Conservation (phyloP, 2,329 filamentous ascomycete species). For the Venturia nashicola region DNA sequence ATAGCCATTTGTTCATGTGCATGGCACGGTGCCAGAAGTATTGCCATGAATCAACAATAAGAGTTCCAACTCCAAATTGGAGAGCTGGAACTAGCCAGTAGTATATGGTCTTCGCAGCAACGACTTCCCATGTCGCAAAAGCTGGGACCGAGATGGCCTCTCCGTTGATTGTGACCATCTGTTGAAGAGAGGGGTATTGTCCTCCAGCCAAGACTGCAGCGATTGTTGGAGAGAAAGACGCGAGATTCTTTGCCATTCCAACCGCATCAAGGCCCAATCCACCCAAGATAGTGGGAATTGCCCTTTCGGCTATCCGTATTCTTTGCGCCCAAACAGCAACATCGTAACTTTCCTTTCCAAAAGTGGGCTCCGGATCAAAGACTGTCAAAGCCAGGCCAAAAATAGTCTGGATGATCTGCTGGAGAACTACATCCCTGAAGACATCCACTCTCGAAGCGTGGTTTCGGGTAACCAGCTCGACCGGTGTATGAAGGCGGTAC, state of each 20-base stretch:
- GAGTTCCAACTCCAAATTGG: constrained; percentile 64
- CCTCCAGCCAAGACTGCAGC: constrained; percentile 70
- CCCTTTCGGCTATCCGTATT: constrained; percentile 64
- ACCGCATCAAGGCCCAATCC: constrained; percentile 65
- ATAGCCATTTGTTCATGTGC: constrained; percentile 96
- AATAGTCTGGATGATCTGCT: constrained; percentile 78
- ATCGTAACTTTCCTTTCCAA: constrained; percentile 73
- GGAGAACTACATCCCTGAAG: constrained; percentile 77
- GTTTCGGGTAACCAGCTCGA: constrained; percentile 78
- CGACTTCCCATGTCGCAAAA: constrained; percentile 75
- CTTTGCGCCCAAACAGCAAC: constrained; percentile 81
- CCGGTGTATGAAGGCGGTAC: constrained; percentile 89
- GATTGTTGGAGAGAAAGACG: constrained; percentile 57
- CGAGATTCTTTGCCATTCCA: constrained; percentile 63
- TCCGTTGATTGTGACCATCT: constrained; percentile 42
- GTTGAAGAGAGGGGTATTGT: constrained; percentile 59
- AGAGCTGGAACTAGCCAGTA: constrained; percentile 61
- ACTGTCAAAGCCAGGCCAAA: constrained; percentile 56
- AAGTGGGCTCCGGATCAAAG: constrained; percentile 61
- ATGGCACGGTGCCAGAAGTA: constrained; percentile 94
- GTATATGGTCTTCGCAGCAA: constrained; percentile 66
- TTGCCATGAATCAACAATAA: constrained; percentile 89
- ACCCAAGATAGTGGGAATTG: constrained; percentile 59
- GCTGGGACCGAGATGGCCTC: constrained; percentile 45
- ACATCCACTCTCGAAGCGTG: constrained; percentile 77